phyloP scores from a whole-genome alignment of 2,329 filamentous ascomycete genomes.

The Aspergillus sp. region DNA sequence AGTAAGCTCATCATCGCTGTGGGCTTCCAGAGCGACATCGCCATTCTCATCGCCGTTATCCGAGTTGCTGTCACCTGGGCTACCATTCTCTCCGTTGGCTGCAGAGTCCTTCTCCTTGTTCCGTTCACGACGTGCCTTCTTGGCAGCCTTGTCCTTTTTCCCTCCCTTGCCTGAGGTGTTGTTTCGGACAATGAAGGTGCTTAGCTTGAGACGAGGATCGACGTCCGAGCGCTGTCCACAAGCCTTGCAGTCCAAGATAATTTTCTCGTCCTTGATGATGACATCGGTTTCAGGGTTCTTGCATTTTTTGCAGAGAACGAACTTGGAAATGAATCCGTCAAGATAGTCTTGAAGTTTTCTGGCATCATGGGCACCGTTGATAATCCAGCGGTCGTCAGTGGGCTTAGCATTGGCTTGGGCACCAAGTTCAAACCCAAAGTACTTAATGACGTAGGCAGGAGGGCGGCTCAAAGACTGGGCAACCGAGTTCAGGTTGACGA shows the following conservation, averaged over 20 bases:
- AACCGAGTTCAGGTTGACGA: conserved; percentile 94
- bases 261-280: conserved; percentile 88
- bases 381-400: conserved; percentile 98
- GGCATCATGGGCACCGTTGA: conserved; percentile 96
- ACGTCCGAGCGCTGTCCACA: conserved; percentile 92
- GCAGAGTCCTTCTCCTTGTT: conserved; percentile 70
- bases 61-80: conserved; percentile 65
- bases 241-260: conserved; percentile 96
- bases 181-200: conserved; percentile 96
- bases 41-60: conserved; percentile 65
- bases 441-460: conserved; percentile 96
- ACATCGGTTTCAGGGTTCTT: conserved; percentile 99
- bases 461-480: conserved; percentile 89
- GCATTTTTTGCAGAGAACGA: conserved; percentile 99
- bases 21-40: conserved; percentile 66
- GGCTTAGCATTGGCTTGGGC: conserved; percentile 98
- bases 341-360: conserved; percentile 96
- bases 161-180: conserved; percentile 77
- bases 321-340: conserved; percentile 97
- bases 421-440: conserved; percentile 98
- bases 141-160: conserved; percentile 96
- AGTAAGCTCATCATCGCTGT: conserved; percentile 89
- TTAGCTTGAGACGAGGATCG: conserved; percentile 91
- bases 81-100: conserved; percentile 58
- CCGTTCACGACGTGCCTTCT: conserved; percentile 76